phyloP scores from a whole-genome alignment of 257 asterid genomes.

The Striga asiatica region DNA sequence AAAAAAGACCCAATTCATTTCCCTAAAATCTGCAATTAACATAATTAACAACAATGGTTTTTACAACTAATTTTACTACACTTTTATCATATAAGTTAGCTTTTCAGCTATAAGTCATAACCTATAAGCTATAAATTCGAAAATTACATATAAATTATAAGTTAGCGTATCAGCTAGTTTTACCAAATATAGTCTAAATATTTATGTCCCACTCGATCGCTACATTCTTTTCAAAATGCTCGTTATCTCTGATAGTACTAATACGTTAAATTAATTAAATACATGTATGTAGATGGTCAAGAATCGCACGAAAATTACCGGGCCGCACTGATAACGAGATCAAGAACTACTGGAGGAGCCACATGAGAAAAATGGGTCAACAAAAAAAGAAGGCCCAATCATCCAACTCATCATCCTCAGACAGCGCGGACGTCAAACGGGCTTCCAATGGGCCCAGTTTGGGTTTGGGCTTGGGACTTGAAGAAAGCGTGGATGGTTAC shows the following conservation, averaged over 20 bases:
- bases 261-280: neutral
- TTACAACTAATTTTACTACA: no score
- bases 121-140: no score
- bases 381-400: conserved; percentile 39
- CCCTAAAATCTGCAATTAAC: no score
- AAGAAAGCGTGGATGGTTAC: conserved; percentile 24
- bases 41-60: no score
- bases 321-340: conserved; percentile 94
- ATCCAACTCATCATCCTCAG: conserved; percentile 35
- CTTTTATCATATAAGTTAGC: no score
- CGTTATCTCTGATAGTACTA: neutral
- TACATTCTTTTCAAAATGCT: neutral
- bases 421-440: conserved; percentile 24
- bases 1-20: no score
- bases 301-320: conserved; percentile 71
- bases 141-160: no score
- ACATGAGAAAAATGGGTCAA: conserved; percentile 73
- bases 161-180: no score
- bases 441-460: conserved; percentile 18
- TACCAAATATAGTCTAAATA: no score
- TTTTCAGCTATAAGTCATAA: no score
- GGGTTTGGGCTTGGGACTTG: conserved; percentile 21
- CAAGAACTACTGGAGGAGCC: conserved; percentile 85
- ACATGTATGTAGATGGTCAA: conserved; percentile 59
- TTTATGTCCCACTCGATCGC: no score